Evolutionary conservation across 169 alveolate species (phyloP).

Genomic region (Cryptosporidium sp.): DNA sequence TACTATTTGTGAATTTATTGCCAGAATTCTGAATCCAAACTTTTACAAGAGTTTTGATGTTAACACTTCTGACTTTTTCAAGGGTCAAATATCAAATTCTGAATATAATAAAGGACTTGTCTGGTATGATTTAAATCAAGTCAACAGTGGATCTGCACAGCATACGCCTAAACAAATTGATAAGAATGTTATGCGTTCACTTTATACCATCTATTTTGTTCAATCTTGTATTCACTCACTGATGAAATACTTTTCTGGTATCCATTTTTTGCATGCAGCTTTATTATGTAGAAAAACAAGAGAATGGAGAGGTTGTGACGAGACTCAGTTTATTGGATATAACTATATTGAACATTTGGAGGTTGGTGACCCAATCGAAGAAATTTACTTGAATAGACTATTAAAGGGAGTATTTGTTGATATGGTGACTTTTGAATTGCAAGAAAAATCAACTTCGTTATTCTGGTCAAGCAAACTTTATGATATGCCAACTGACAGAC

Average conservation of each 20-base stretch:
- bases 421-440: slow-evolving; percentile 51
- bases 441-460: slow-evolving; percentile 19
- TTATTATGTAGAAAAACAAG: slow-evolving; percentile 49
- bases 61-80: slow-evolving; percentile 8
- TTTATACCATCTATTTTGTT: slow-evolving; percentile 29
- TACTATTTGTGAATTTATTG: slow-evolving; percentile 37
- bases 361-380: slow-evolving; percentile 18
- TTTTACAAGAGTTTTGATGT: slow-evolving; percentile 1
- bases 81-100: slow-evolving; percentile 15
- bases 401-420: slow-evolving; percentile 62
- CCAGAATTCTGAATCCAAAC: slow-evolving; percentile 28
- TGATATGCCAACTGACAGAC: slow-evolving; percentile 5
- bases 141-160: background rate
- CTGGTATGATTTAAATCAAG: slow-evolving; percentile 25
- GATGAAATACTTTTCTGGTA: slow-evolving; percentile 45
- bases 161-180: background rate
- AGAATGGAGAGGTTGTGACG: slow-evolving; percentile 72
- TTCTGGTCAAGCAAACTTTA: slow-evolving; percentile 25
- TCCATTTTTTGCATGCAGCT: slow-evolving; percentile 59
- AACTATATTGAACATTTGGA: slow-evolving; percentile 18
- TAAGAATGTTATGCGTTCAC: slow-evolving; percentile 27
- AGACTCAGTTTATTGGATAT: background rate
- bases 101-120: slow-evolving; percentile 39
- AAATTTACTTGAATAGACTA: slow-evolving; percentile 11
- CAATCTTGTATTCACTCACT: slow-evolving; percentile 44